Evolutionary conservation across 768 basidiomycete genomes (phyloP), one percentile per base, ranked within the genome.

Genomic region (Lentinula guzmanii): DNA sequence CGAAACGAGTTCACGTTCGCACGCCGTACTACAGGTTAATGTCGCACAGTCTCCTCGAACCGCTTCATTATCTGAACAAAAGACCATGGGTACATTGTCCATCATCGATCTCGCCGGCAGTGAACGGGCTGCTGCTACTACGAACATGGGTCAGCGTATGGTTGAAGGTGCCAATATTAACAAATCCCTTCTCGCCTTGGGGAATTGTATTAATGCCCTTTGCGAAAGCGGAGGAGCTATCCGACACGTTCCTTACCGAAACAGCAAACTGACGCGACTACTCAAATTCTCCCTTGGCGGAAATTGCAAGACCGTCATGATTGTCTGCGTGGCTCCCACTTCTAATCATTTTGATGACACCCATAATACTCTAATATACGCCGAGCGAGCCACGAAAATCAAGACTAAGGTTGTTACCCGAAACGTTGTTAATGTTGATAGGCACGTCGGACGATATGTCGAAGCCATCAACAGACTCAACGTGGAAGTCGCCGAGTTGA

Each of bases 251-350:
- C 97, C 97, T 0, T 99, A 98, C 74, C 86, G 97, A 60, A 97
- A 99, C 77, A 94, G 92, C 80, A 99, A 99, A 75, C 90, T 99
- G 65, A 99, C 97, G 0, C 91, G 97, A 46, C 76, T 98, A 50
- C 88, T 98, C 70, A 98, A 98, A 74, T 98, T 98, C 78, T 95
- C 96, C 1, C 84, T 98, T 52, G 96, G 96, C 1, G 97, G 97
- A 5, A 98, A 98, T 73, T 99, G 97, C 83, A 93, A 96, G 76
- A 99, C 97, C 1, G 95, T 97, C 70, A 99, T 98, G 97, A 93
- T 98, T 65, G 96, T 98, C 63, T 98, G 97, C 71, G 81, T 99
- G 52, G 95, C 95, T 0, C 97, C 97, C 1, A 94, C 95, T 4
- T 95, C 94, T 41, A 84, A 84, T 41, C 95, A 99, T 75, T 97